Evolutionary conservation across 306 rosid species (phyloP).

Genomic region (Ormosia emarginata): DNA sequence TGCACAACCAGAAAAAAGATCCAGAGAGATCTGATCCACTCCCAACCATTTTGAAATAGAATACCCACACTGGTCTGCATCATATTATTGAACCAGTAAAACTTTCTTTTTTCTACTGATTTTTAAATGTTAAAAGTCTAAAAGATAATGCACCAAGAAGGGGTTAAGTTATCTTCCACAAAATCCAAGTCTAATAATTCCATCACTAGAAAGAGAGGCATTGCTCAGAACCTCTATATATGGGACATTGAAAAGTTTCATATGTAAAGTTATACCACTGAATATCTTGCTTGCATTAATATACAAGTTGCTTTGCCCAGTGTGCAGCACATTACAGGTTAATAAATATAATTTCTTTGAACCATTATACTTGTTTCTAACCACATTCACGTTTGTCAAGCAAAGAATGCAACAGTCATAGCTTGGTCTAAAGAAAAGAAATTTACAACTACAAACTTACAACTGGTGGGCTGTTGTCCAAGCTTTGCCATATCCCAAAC

Average conservation of each 20-base stretch:
- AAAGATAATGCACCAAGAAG: not conserved
- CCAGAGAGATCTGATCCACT: not conserved
- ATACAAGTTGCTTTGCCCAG: not conserved
- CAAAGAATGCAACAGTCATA: not conserved
- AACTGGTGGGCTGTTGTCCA: constrained; percentile 64
- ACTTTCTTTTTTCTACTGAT: not conserved
- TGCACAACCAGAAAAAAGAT: not conserved
- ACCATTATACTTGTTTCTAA: not conserved
- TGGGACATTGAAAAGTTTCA: not conserved
- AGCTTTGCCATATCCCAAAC: constrained; percentile 99
- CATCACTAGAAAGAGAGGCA: not conserved
- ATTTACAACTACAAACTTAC: constrained; percentile 49
- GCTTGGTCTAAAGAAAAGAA: constrained; percentile 8
- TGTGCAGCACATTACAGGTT: not conserved
- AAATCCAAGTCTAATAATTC: not conserved
- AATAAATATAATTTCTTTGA: not conserved
- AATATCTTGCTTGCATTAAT: not conserved
- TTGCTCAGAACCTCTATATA: not conserved
- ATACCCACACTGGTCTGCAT: not conserved
- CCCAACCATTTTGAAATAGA: not conserved
- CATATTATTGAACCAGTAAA: not conserved
- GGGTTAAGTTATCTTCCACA: not conserved
- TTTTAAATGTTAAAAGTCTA: not conserved
- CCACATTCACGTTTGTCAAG: not conserved
- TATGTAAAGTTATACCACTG: not conserved